phyloP scores from a whole-genome alignment of 352 stramenopile species.

The Pythium folliculosum region DNA sequence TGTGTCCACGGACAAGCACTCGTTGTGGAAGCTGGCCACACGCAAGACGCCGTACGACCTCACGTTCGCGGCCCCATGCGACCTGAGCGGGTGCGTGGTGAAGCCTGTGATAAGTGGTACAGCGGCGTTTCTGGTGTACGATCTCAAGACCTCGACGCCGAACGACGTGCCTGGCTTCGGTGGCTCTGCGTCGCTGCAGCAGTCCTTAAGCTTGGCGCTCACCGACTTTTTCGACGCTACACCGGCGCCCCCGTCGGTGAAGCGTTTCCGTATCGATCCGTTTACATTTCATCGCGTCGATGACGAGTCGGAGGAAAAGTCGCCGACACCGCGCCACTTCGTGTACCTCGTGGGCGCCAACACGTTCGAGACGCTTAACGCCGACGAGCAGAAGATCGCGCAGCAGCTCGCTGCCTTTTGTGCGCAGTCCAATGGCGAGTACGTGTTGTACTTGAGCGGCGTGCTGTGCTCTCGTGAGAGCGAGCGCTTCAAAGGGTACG shows the following conservation, averaged over 20 bases:
- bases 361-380: background rate
- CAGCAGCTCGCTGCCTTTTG: background rate
- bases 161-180: background rate
- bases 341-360: background rate
- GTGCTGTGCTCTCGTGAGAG: background rate
- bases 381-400: background rate
- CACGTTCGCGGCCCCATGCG: slow-evolving; percentile 1
- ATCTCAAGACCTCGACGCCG: slow-evolving; percentile 4
- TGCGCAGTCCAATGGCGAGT: background rate
- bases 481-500: background rate
- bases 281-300: too few species aligned
- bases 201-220: background rate
- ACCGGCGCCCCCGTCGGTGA: too few species aligned
- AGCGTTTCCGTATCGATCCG: too few species aligned
- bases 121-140: slow-evolving; percentile 3
- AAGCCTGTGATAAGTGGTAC: background rate
- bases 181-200: background rate
- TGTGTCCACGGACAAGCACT: too few species aligned
- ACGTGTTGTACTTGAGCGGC: background rate
- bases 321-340: background rate
- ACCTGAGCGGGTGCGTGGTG: background rate
- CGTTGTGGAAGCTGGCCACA: background rate
- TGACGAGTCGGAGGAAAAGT: too few species aligned
- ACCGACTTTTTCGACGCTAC: background rate
- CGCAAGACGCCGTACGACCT: background rate